phyloP scores from a whole-genome alignment of 2,329 filamentous ascomycete species.

The Penicillium sp. region DNA sequence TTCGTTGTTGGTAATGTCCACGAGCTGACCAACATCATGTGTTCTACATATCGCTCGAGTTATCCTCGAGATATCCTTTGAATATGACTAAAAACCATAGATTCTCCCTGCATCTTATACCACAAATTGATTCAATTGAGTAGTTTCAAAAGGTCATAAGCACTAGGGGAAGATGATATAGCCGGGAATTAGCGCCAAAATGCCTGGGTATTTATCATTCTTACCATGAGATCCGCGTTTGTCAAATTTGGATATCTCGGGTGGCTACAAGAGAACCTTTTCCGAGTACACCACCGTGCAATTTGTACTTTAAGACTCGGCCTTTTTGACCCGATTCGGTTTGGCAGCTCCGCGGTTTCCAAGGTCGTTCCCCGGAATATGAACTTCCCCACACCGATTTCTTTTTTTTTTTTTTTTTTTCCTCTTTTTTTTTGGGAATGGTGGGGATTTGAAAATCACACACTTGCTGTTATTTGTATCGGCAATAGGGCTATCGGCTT shows the following conservation, averaged over 20 bases:
- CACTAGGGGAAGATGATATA: background rate
- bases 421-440: background rate
- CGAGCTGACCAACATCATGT: too few relatives aligned
- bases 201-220: too few relatives aligned
- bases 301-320: background rate
- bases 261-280: background rate
- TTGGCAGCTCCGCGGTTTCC: background rate
- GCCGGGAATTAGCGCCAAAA: background rate
- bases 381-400: background rate
- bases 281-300: background rate
- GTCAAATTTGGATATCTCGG: background rate
- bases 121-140: background rate
- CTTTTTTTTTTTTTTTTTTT: background rate
- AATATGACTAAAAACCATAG: too few relatives aligned
- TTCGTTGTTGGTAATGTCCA: too few relatives aligned
- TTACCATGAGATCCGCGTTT: background rate
- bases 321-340: background rate
- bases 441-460: background rate
- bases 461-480: background rate
- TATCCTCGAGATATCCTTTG: too few relatives aligned
- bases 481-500: background rate
- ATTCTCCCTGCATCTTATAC: too few relatives aligned
- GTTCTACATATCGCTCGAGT: too few relatives aligned
- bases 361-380: background rate
- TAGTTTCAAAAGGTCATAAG: background rate